Evolutionary conservation across 371 early-diverging fungal genomes (phyloP), one percentile per base, ranked within the genome.

Genomic region (Mucor circinelloides): DNA sequence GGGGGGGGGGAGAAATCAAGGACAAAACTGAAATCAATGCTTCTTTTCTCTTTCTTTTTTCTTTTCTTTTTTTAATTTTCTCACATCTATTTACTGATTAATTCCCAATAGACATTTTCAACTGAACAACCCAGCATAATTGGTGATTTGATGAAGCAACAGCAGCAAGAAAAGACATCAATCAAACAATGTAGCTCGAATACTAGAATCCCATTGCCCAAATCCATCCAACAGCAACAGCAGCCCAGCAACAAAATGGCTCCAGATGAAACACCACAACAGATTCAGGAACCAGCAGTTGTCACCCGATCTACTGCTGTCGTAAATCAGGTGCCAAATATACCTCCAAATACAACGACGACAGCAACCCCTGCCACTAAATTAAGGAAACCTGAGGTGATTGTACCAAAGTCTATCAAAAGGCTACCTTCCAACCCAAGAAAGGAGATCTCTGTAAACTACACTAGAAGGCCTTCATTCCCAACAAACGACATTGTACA

Each of bases 401-500:
- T 62, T 44, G 66, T 65, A 3, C 68, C 72, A 1, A 65, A 60
- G 19, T 65, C 68, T n/a, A 52, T 65, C 0, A 70, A 70, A 38
- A 31, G 17, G 3, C 25, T 25, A 1, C 61, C 27, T 34, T 50
- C 58, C 42, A 28, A 52, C 21, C 30, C 58, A 30, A 48, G 48
- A 48, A 44, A 42, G 21, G 61, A 60, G 31, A 23, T 46, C 0
- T 28, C 59, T 38, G 6, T 55, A 9, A 40, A 28, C 28, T 60
- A 34, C 38, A 23, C 10, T 15, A 55, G 72, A 27, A 42, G 64
- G 2, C 60, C 56, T 10, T 65, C 63, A n/a, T 62, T 50, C 9
- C 63, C 62, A n/a, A 34, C 66, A 13, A 68, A 44, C 56, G 75
- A 75, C 2, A 36, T 76, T 7, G n/a, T 76, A 8, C 73, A 72